Evolutionary conservation across 306 rosid genomes (phyloP), one percentile per base, ranked within the genome.

Genomic region (Hippophae rhamnoides): DNA sequence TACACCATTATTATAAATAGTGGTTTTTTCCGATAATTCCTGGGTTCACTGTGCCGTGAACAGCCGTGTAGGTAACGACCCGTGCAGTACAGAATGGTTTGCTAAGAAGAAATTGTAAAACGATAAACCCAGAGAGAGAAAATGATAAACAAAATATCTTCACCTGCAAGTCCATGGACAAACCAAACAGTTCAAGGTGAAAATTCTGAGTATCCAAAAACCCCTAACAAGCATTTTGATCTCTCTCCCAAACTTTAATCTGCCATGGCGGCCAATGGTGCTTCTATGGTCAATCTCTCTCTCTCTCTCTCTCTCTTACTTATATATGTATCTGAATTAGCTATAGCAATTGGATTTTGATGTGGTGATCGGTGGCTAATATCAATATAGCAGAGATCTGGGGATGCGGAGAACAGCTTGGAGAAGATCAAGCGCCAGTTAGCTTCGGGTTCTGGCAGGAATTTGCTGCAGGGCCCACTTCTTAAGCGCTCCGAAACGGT

Each of bases 401-500:
- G 63, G 5, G 84, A 72, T 54, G 85, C 97, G 13, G 94, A 78
- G 77, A 93, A 79, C 50, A 86, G 94, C 71, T 86, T 93, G 80
- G 97, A 93, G 78, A 93, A 72, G 95, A 93, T 93, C 85, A 93
- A 93, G 83, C 97, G 95, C 46, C 97, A 93, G 47, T 69, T 93
- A 50, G 89, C 99, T 31, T 86, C 99, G 5, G 93, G 94, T 62
- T 88, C 97, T 43, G 99, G 95, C 52, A 75, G 89, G 68, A 86
- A 75, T 63, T 68, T 89, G 82, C 79, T 93, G 75, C 99, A 93
- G 63, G 99, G 97, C n/a, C 97, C 99, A 51, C 99, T 93, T 70
- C 99, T 88, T 56, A 93, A 93, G 84, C 89, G 95, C 83, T 93
- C 99, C 53, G 97, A 93, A 79, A 89, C 97, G 9, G 99, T 93